Evolutionary conservation across 2,329 filamentous ascomycete species (phyloP).

Genomic region (Meredithiella fracta): DNA sequence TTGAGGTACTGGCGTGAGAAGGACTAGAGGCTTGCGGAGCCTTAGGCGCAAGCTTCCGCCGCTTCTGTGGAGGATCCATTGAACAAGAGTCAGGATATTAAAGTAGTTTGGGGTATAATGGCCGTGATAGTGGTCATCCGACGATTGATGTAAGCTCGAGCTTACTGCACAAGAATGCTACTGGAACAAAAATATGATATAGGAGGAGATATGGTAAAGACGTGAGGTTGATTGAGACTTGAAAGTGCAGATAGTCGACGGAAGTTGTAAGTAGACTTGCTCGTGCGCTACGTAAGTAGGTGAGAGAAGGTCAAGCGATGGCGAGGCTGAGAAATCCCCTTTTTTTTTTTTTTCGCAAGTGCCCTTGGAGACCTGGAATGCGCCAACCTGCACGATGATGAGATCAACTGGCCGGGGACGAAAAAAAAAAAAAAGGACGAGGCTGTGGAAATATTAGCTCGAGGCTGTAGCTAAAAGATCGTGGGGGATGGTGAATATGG

Average conservation of each 20-base stretch:
- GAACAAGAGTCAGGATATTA: not conserved
- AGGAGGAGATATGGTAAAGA: too few species aligned
- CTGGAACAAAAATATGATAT: too few species aligned
- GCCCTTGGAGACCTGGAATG: not conserved
- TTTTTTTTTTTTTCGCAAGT: not conserved
- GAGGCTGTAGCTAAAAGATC: not conserved
- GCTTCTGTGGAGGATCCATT: slow-evolving; percentile 29
- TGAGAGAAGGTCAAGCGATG: not conserved
- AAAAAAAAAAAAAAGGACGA: slow-evolving; percentile 1
- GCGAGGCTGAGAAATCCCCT: not conserved
- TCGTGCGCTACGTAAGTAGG: not conserved
- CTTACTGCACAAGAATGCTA: not conserved
- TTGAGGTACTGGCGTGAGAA: slow-evolving; percentile 9
- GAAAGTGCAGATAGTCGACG: not conserved
- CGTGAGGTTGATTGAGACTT: too few species aligned
- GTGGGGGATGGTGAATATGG: slow-evolving; percentile 15
- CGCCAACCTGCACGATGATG: not conserved
- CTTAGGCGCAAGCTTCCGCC: slow-evolving; percentile 29
- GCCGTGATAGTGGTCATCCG: not conserved
- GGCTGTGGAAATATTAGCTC: not conserved
- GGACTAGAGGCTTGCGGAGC: slow-evolving; percentile 14
- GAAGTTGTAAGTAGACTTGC: not conserved
- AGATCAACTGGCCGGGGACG: not conserved
- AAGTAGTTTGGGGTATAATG: not conserved
- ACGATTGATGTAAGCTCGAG: not conserved